These are phyloP conservation scores for Cryomyces minteri DNA, from an alignment of 495 filamentous ascomycete species.

Conservation along the genomic window DNA sequence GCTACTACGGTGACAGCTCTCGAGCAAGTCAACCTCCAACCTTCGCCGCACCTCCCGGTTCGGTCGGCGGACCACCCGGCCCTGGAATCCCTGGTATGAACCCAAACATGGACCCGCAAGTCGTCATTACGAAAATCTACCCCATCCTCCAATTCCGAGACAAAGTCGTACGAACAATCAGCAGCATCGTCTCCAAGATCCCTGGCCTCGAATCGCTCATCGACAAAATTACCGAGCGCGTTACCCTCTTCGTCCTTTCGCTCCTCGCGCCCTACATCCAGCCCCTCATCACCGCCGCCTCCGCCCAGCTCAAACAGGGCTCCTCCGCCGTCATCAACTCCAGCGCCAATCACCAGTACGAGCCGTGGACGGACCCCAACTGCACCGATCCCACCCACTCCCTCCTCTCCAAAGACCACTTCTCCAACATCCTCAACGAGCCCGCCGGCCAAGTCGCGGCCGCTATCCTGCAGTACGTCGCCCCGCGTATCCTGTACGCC, in stretches of 20 bases:
- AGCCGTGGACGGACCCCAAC: slow-evolving; percentile 71
- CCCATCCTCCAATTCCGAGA: slow-evolving; percentile 90
- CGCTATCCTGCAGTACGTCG: slow-evolving; percentile 62
- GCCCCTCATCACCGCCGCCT: slow-evolving; percentile 78
- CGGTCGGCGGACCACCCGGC: slow-evolving; percentile 25
- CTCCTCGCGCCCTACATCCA: slow-evolving; percentile 77
- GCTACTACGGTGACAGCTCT: slow-evolving; percentile 3
- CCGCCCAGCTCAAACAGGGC: slow-evolving; percentile 62
- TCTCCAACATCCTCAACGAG: slow-evolving; percentile 78
- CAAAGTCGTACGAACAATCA: slow-evolving; percentile 72
- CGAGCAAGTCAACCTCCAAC: slow-evolving; percentile 3
- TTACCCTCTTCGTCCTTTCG: slow-evolving; percentile 79
- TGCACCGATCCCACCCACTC: slow-evolving; percentile 90
- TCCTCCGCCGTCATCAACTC: slow-evolving; percentile 64
- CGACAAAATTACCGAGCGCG: slow-evolving; percentile 77
- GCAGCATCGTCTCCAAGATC: slow-evolving; percentile 72
- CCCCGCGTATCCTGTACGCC: slow-evolving; percentile 72
- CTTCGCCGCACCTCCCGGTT: slow-evolving; percentile 32
- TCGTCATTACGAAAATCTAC: slow-evolving; percentile 71
- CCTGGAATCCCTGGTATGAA: slow-evolving; percentile 50
- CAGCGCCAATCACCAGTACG: slow-evolving; percentile 69
- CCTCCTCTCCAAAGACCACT: slow-evolving; percentile 90
- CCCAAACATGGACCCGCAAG: slow-evolving; percentile 63
- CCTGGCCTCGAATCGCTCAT: slow-evolving; percentile 73
- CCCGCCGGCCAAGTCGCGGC: slow-evolving; percentile 70